Percentiles rank a stretch among this genome's conserved stretches.
Conservation (phyloP, 306 rosid species). For the Acmispon strigosus region DNA sequence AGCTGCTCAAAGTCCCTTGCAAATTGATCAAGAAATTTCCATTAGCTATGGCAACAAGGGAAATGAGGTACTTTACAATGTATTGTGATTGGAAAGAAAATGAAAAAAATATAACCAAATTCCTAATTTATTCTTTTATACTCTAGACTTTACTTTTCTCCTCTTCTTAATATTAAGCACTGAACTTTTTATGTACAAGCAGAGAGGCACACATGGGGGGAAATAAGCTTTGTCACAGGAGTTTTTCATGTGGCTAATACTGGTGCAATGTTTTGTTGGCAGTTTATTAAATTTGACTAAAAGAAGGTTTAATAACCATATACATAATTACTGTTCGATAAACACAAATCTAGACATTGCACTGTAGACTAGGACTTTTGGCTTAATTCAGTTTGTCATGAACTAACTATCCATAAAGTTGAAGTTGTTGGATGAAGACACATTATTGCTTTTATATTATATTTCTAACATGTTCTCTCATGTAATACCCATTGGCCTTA, state of each 20-base stretch:
- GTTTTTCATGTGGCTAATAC: neutral
- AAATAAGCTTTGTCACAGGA: neutral
- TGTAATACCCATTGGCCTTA: no score
- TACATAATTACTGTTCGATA: neutral
- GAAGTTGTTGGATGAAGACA: no score
- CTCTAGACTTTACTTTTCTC: slow-evolving; percentile 1
- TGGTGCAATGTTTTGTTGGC: neutral
- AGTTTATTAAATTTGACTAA: slow-evolving; percentile 2
- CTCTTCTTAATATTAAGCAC: neutral
- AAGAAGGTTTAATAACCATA: neutral
- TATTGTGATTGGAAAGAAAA: neutral
- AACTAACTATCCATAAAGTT: no score
- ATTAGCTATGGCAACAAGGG: slow-evolving; percentile 94
- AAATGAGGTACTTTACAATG: slow-evolving; percentile 60
- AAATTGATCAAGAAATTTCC: slow-evolving; percentile 54
- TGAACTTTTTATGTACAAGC: neutral
- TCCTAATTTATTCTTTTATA: slow-evolving; percentile 11
- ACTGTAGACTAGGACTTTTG: neutral
- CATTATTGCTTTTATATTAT: no score
- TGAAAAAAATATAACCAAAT: neutral
- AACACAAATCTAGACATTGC: neutral
- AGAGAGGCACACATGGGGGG: neutral
- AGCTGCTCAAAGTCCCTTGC: slow-evolving; percentile 58
- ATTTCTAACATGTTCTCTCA: no score
- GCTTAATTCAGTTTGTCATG: neutral